Base-by-base conservation (phyloP, 1,284 basidiomycete genomes). In the Leccinum fuscescens region DNA sequence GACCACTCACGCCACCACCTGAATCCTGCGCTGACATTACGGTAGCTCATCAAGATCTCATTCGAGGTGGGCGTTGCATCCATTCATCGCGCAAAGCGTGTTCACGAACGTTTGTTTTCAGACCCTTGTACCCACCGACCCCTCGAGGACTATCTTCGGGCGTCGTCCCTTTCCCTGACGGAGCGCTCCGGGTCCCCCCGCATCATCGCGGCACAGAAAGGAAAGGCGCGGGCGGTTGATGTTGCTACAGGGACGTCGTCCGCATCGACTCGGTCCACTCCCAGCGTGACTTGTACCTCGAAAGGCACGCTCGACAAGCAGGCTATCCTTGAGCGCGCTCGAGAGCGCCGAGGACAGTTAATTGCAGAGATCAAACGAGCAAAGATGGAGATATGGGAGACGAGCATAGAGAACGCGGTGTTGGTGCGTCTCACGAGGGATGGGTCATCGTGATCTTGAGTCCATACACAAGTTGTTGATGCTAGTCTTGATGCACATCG, bases 341-440 rank as follows among this genome's bases (percentile, higher is more conserved):
- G 75, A 57, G 80, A 81, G 64, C 78, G 82, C 66, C 80, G 82
- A 60, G 73, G 73, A 58, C 76, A 82, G 64, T 66, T 92, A 46
- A 74, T 75, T 56, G 74, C 75, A n/a, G 85, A 87, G 72, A 74
- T 91, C 56, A 79, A 85, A 58, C 77, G 76, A 54, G 82, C 85
- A 22, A 86, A 86, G 68, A 77, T 83, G 22, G 84, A 87, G 67
- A 72, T 89, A 55, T 90, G 89, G 89, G 87, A 90, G 74, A 81
- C 82, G 54, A 86, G 85, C 49, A 80, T 92, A 57, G 89, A 92
- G 74, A 83, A 88, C 65, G 88, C 86, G 31, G 85, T 83, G 59
- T 76, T 92, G 66, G 77, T 80, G 35, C 79, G 84, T 62, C 67
- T 90, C 55, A 73, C 66, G 59, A 80, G 79, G 70, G 77, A 81